Evolutionary conservation across 352 stramenopile genomes (phyloP), one percentile per base, ranked within the genome.

Genomic region (Detonula confervacea): DNA sequence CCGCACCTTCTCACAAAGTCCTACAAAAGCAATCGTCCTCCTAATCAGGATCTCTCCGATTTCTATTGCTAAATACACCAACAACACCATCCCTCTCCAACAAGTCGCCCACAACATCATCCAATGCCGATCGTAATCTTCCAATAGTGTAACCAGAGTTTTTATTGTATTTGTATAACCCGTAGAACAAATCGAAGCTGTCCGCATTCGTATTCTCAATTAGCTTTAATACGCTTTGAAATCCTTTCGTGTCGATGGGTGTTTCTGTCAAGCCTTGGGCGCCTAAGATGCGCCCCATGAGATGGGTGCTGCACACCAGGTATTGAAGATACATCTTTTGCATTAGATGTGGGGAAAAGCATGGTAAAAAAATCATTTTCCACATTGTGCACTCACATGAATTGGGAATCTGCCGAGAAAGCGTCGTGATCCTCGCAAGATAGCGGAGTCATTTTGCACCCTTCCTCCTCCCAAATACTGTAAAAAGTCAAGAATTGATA

Each of bases 161-260:
- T 83, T 63, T 55, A 83, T 99, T 99, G 84, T 96, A 98, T 75
- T 98, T 97, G 94, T 98, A 98, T 0, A 99, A 89, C 35, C 96
- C 96, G 79, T 98, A 98, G 87, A 99, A 99, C 4, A 99, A 90
- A 75, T 99, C 96, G 83, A 98, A 99, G 56, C 91, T 97, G 87
- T 99, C 97, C 63, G 97, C 97, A 77, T 96, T 98, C 2, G 96
- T 98, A 64, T 96, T 97, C 35, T 98, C 95, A n/a, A 99, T 94
- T 14, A 99, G 86, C 30, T 96, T 93, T 9, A 99, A 91, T n/a
- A 98, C 95, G 67, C 94, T 98, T 85, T 98, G 95, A 86, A 98
- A 99, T 49, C 96, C 97, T 55, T 96, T 96, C 1, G 97, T 99
- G 87, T 98, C 96, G 82, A 99, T 98, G 55, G 87, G 90, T 35